These are phyloP conservation scores for Trichoderma gracile DNA, from an alignment of 2,329 filamentous ascomycete genomes.

Conservation along the genomic window DNA sequence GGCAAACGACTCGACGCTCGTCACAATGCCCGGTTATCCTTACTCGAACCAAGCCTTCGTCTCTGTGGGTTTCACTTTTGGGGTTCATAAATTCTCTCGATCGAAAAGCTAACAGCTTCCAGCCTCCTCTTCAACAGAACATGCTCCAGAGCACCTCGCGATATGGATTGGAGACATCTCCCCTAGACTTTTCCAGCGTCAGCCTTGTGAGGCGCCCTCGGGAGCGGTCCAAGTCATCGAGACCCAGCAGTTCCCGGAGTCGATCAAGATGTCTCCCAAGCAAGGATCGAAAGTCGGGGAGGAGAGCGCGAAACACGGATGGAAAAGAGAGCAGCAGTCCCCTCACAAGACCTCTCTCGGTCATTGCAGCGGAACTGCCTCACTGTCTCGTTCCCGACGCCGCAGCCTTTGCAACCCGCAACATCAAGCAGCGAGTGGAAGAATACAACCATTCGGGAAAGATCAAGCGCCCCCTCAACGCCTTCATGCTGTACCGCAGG, in stretches of 20 bases:
- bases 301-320: constrained; percentile 37
- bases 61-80: neutral
- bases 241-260: neutral
- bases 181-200: neutral
- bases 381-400: constrained; percentile 73
- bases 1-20: neutral
- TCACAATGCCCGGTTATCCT: neutral
- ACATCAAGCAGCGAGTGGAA: constrained; percentile 62
- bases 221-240: neutral
- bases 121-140: too few relatives aligned
- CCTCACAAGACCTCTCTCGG: constrained; percentile 61
- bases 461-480: constrained; percentile 92
- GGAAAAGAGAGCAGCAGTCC: constrained; percentile 30
- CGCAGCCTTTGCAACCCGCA: constrained; percentile 73
- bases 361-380: constrained; percentile 64
- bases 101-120: neutral
- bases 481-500: constrained; percentile 96
- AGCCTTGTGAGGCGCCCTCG: neutral
- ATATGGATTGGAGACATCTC: constrained; percentile 1
- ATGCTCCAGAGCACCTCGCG: neutral
- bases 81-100: neutral
- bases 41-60: neutral
- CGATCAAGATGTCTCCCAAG: neutral
- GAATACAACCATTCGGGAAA: constrained; percentile 73
- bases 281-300: constrained; percentile 30